phyloP scores from a whole-genome alignment of 345 rosid species.

The Odontarrhena argentea region DNA sequence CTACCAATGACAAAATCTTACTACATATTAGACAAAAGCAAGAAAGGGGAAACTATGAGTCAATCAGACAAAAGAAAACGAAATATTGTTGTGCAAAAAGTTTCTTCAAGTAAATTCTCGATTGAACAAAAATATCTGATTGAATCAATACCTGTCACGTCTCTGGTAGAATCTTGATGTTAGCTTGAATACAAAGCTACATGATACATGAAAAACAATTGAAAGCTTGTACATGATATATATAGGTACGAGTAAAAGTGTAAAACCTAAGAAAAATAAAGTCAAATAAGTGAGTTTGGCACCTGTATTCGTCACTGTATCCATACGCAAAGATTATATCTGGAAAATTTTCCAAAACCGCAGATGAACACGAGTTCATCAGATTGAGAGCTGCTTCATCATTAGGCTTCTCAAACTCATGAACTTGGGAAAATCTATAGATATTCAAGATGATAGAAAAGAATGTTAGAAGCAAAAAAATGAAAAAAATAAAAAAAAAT shows the following conservation, averaged over 20 bases:
- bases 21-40: slow-evolving; percentile 53
- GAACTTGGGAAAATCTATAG: slow-evolving; percentile 64
- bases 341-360: slow-evolving; percentile 69
- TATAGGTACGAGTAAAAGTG: not conserved
- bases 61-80: slow-evolving; percentile 8
- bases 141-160: slow-evolving; percentile 63
- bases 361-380: slow-evolving; percentile 74
- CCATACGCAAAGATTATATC: slow-evolving; percentile 85
- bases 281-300: not conserved
- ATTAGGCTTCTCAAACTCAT: slow-evolving; percentile 76
- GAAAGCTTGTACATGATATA: not conserved
- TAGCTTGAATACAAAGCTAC: slow-evolving; percentile 85
- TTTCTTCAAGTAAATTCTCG: not conserved
- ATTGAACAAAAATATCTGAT: not conserved
- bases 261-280: slow-evolving; percentile 1
- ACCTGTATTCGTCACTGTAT: slow-evolving; percentile 79
- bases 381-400: slow-evolving; percentile 63
- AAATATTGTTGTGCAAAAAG: not conserved
- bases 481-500: too few relatives aligned
- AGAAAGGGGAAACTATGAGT: slow-evolving; percentile 24
- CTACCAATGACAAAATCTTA: slow-evolving; percentile 71
- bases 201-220: slow-evolving; percentile 2
- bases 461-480: not conserved
- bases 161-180: slow-evolving; percentile 79
- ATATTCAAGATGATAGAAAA: slow-evolving; percentile 5